phyloP scores from a whole-genome alignment of 2,329 filamentous ascomycete species.

The Aaosphaeria pasadenensis region DNA sequence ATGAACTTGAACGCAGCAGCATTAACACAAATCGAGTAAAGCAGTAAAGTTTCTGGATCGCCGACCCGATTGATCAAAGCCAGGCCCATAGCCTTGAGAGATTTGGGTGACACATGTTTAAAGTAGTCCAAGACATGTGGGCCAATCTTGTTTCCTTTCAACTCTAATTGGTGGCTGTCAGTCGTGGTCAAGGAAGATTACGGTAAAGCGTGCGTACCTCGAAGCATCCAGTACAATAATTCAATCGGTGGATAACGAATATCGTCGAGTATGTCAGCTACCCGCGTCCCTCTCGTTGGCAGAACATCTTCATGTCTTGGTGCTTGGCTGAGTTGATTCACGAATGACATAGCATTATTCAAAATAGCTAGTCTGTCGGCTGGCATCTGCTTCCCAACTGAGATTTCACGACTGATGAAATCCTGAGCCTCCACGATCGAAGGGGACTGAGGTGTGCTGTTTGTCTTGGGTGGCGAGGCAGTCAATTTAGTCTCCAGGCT shows the following conservation, averaged over 20 bases:
- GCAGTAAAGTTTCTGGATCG: constrained; percentile 12
- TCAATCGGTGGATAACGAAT: constrained; percentile 10
- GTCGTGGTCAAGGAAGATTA: background rate
- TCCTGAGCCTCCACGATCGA: constrained; percentile 14
- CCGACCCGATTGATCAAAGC: constrained; percentile 12
- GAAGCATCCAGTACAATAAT: constrained; percentile 16
- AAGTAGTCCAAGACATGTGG: constrained; percentile 16
- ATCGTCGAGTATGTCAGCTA: constrained; percentile 7
- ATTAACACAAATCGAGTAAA: constrained; percentile 21
- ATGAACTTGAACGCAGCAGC: constrained; percentile 17
- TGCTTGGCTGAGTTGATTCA: constrained; percentile 9
- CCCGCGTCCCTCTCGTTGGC: background rate
- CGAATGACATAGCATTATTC: constrained; percentile 15
- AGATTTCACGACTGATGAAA: constrained; percentile 12
- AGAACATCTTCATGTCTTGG: background rate
- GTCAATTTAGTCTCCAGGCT: background rate
- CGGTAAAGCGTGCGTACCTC: constrained; percentile 5
- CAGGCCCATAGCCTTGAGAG: constrained; percentile 14
- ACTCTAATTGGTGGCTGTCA: constrained; percentile 5
- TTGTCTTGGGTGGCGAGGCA: constrained; percentile 5
- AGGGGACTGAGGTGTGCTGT: constrained; percentile 10
- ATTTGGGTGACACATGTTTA: constrained; percentile 17
- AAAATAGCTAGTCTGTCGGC: constrained; percentile 12
- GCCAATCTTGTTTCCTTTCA: constrained; percentile 12
- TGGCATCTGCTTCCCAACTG: constrained; percentile 6